Percentiles rank a stretch among this genome's conserved stretches.
Evolutionary conservation across 805 yeast species (phyloP).

Genomic region (Yamadazyma paraphyllophila): DNA sequence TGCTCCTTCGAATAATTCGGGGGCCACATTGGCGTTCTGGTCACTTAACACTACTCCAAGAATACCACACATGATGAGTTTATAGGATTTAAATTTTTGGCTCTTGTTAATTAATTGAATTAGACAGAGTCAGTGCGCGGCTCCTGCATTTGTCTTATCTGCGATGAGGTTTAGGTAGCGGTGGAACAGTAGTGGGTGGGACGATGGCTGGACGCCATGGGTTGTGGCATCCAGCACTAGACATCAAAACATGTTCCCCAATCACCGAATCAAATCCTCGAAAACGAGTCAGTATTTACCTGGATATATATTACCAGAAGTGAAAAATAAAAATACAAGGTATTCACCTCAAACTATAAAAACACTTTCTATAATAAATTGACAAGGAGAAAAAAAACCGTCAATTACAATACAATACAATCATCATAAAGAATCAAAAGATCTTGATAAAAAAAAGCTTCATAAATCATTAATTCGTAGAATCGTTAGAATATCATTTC

Average conservation of each 20-base stretch:
- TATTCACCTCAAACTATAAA: constrained; percentile 8
- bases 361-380: constrained; percentile 5
- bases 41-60: constrained; percentile 84
- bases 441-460: not conserved
- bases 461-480: constrained; percentile 11
- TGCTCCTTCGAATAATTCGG: constrained; percentile 90
- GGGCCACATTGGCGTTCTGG: constrained; percentile 69
- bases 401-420: constrained; percentile 6
- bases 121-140: constrained; percentile 5
- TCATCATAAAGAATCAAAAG: constrained; percentile 4
- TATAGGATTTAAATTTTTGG: not conserved
- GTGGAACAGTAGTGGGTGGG: too few species aligned
- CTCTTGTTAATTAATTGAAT: not conserved
- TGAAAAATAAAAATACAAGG: constrained; percentile 7
- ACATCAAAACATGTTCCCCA: too few species aligned
- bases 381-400: constrained; percentile 2
- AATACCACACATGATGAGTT: constrained; percentile 86
- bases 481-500: constrained; percentile 5
- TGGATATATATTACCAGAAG: not conserved
- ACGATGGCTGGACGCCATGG: too few species aligned
- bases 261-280: not conserved
- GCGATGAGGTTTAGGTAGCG: too few species aligned
- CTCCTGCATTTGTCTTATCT: constrained; percentile 2
- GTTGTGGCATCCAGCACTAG: too few species aligned
- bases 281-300: not conserved